Percentiles rank a stretch among this genome's conserved stretches.
phyloP scores from a whole-genome alignment of 768 basidiomycete species.

The Amanita inopinata region DNA sequence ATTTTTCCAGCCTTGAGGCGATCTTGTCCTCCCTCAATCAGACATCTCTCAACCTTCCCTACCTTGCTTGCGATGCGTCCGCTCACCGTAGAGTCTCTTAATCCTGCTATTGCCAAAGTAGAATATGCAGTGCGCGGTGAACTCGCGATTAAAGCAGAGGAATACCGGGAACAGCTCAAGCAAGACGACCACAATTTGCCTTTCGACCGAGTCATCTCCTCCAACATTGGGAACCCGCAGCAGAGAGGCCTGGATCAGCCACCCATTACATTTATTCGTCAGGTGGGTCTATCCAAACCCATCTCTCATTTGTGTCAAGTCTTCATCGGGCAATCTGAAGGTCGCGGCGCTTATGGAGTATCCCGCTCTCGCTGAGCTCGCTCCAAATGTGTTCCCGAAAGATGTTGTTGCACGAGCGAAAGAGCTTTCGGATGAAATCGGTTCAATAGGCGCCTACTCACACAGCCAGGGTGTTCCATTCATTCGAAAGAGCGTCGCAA shows the following conservation, averaged over 20 bases:
- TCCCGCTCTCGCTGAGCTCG: conserved; percentile 72
- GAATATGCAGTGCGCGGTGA: conserved; percentile 97
- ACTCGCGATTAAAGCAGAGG: conserved; percentile 89
- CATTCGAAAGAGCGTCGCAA: conserved; percentile 81
- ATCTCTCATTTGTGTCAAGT: background rate
- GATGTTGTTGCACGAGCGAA: conserved; percentile 82
- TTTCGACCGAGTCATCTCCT: conserved; percentile 82
- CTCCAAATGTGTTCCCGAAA: conserved; percentile 68
- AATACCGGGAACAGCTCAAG: conserved; percentile 64
- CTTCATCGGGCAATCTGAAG: conserved; percentile 28
- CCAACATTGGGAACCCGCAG: conserved; percentile 98
- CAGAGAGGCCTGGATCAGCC: conserved; percentile 91
- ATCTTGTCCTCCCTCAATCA: conserved; percentile 7
- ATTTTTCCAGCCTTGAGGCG: conserved; percentile 12
- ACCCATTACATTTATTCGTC: conserved; percentile 85
- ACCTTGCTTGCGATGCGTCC: conserved; percentile 32
- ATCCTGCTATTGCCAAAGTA: conserved; percentile 77
- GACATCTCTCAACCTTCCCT: conserved; percentile 10
- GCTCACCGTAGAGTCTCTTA: conserved; percentile 65
- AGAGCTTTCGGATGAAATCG: conserved; percentile 76
- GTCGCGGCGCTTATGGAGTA: conserved; percentile 89
- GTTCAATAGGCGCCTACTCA: conserved; percentile 90
- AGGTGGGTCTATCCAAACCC: conserved; percentile 49
- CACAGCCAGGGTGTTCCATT: conserved; percentile 89
- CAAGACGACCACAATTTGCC: conserved; percentile 51